Percentiles rank a stretch among this genome's conserved stretches.
Conservation (phyloP, 345 rosid species). For the Murraya paniculata region DNA sequence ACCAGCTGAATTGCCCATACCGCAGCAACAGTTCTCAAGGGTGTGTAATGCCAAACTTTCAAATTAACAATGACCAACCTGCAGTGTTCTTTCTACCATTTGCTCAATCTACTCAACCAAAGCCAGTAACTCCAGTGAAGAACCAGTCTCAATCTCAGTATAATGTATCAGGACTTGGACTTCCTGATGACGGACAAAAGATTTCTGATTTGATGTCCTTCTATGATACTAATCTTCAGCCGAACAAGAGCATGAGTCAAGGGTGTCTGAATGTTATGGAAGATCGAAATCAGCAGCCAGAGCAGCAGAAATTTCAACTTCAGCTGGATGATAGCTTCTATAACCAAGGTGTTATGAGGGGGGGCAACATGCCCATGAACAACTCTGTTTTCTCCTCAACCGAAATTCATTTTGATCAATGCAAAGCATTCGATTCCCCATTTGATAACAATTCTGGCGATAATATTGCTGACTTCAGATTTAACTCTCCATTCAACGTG, state of each 20-base stretch:
- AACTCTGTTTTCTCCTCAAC: slow-evolving; percentile 24
- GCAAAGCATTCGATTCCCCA: slow-evolving; percentile 36
- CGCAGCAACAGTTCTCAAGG: slow-evolving; percentile 28
- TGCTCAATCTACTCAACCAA: slow-evolving; percentile 29
- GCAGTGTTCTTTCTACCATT: slow-evolving; percentile 27
- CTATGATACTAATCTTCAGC: slow-evolving; percentile 46
- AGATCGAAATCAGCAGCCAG: slow-evolving; percentile 12
- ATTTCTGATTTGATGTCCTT: slow-evolving; percentile 49
- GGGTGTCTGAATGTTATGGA: slow-evolving; percentile 11
- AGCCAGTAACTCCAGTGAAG: slow-evolving; percentile 10
- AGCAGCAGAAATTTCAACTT: slow-evolving; percentile 32
- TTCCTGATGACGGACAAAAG: slow-evolving; percentile 58
- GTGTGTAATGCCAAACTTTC: slow-evolving; percentile 38
- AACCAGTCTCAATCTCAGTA: slow-evolving; percentile 20
- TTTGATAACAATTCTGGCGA: slow-evolving; percentile 20
- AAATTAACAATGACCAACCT: slow-evolving; percentile 26
- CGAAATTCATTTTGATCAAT: slow-evolving; percentile 30
- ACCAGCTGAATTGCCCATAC: slow-evolving; percentile 57
- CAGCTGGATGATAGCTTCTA: slow-evolving; percentile 28
- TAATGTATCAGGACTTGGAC: slow-evolving; percentile 41
- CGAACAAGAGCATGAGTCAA: slow-evolving; percentile 20
- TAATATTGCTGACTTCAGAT: slow-evolving; percentile 20
- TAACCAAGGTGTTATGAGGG: slow-evolving; percentile 27
- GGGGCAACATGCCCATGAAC: slow-evolving; percentile 25
- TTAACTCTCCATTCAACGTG: slow-evolving; percentile 36